These are phyloP conservation scores for Rhizopus microsporus DNA, from an alignment of 371 early-diverging fungal species.

Conservation along the genomic window DNA sequence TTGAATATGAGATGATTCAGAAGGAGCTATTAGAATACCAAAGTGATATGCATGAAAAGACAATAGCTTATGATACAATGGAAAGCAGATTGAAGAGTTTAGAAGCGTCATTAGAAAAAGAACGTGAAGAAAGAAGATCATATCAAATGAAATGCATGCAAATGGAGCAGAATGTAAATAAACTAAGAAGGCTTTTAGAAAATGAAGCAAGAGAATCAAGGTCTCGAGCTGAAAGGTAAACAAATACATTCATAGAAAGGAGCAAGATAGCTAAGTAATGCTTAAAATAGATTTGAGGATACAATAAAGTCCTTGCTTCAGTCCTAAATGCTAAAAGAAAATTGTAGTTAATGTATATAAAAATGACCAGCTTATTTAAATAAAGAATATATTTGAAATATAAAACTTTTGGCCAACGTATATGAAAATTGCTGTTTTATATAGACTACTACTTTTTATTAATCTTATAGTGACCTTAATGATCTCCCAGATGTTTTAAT, in stretches of 20 bases:
- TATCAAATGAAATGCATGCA: conserved; percentile 15
- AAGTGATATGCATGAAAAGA: conserved; percentile 16
- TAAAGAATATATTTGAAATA: no score
- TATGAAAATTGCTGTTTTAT: no score
- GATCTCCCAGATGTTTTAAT: no score
- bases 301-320: no score
- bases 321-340: no score
- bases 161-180: conserved; percentile 20
- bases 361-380: no score
- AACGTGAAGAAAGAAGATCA: conserved; percentile 16
- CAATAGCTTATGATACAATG: conserved; percentile 6
- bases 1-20: conserved; percentile 1
- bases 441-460: no score
- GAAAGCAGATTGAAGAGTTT: background rate
- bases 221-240: conserved; percentile 28
- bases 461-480: no score
- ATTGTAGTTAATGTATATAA: no score
- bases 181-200: conserved; percentile 20
- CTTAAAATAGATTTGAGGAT: conserved; percentile 6
- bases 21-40: conserved; percentile 11
- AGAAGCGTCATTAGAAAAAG: conserved; percentile 8
- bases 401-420: no score
- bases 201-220: conserved; percentile 29
- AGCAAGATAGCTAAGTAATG: background rate
- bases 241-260: background rate